Evolutionary conservation across 1,284 basidiomycete genomes (phyloP), one percentile per base, ranked within the genome.

Genomic region (Puccinia sorghi): DNA sequence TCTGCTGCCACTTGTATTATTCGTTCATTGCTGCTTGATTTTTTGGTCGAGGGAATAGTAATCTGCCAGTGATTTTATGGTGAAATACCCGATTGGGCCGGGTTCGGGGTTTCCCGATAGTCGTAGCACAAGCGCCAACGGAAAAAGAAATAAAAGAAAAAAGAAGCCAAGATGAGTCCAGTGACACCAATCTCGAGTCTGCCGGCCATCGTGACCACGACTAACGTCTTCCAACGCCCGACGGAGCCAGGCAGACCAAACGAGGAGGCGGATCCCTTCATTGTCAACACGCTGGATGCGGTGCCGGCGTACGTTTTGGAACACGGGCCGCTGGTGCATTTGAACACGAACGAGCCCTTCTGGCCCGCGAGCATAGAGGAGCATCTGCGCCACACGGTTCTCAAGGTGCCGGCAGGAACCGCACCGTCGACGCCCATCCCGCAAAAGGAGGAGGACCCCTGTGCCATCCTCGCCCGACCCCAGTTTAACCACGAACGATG

Each of bases 301-400:
- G 59, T 75, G 32, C 72, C 72, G 46, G 59, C 17, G 5, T 75
- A 52, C 37, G 72, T 75, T 13, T 50, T 75, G 20, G 43, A 75
- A n/a, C 43, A 75, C 54, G 72, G 61, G 22, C 72, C 72, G 20
- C 5, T 75, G 37, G 63, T 75, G 15, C 61, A 75, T 66, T 50
- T 75, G n/a, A 59, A 75, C 39, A 52, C 72, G 17, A 75, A 75
- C 15, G 72, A 75, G 63, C 72, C 61, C 27, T 75, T 75, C 63
- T 75, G 72, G 72, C 72, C 72, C 0, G 72, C 72, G 6, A 50
- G 32, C 41, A 54, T 64, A 12, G 48, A 64, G 50, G 63, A 75
- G 27, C 72, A 75, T 66, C 46, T 75, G 11, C 63, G 32, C 8
- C 59, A 75, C 32, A 50, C 63, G 3, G 50, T 52, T 13, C 48